Base-by-base conservation (phyloP, 768 basidiomycete species). In the Rhodotorula toruloides region DNA sequence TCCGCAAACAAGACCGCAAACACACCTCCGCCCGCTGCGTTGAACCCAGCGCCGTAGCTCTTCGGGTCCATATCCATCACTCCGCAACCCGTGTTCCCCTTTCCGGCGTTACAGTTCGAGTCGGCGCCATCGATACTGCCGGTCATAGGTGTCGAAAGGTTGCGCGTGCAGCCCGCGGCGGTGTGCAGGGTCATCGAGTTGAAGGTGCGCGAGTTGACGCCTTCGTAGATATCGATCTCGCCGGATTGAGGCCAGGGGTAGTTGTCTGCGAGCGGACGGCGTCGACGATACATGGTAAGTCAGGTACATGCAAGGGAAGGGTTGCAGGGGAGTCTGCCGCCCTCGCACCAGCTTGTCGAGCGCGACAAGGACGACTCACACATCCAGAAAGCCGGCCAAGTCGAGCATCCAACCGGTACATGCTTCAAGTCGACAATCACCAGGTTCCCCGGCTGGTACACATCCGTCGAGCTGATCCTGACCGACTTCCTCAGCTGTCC, bases 21-120 rank as follows among this genome's bases (percentile, higher is more conserved):
- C 48, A 83, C 81, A 43, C 81, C 82, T 25, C 82, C 82, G 43
- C 78, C 80, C 31, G 76, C 76, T 21, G 61, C 72, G 74, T 82
- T 82, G 77, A 82, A 80, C 22, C 74, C 77, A 25, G 76, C 77
- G 34, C 83, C 82, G 72, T 78, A 83, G 22, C 77, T 76, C n/a
- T 63, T 67, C 40, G 75, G 69, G 42, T 72, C 72, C 29, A 67
- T 61, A 72, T 81, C 80, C n/a, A 65, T 61, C 59, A 79, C 78
- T 27, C 78, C 80, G 73, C 82, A 83, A 7, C 81, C 82, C 13
- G 78, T 71, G 71, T 81, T 77, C 73, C 69, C 61, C 56, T 71
- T 77, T 55, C 58, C 64, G 52, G 75, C 75, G 65, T 76, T 73
- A 72, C 80, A 81, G 27, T 75, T 71, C 22, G 69, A 67, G 43